Conservation (phyloP, 345 rosid species). For the Arabidopsis arenosa region DNA sequence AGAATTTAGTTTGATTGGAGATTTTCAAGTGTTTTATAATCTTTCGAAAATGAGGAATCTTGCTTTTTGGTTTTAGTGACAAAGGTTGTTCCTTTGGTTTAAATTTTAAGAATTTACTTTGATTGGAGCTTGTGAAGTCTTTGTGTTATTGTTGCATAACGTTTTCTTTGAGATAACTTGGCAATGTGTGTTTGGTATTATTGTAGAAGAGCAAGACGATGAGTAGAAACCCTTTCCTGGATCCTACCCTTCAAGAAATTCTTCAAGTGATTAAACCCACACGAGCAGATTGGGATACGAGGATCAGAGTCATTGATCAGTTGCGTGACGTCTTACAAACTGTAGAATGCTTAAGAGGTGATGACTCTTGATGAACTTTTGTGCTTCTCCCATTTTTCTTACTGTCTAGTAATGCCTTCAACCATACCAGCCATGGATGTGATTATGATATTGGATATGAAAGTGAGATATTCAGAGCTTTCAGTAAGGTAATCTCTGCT, state of each 20-base stretch:
- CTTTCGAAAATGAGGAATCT: background rate
- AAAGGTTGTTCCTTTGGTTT: slow-evolving; percentile 35
- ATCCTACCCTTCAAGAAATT: slow-evolving; percentile 59
- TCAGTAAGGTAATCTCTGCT: background rate
- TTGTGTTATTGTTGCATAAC: slow-evolving; percentile 19
- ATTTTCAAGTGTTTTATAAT: background rate
- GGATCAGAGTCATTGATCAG: slow-evolving; percentile 59
- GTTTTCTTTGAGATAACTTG: slow-evolving; percentile 21
- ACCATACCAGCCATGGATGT: background rate
- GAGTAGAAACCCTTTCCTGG: slow-evolving; percentile 53
- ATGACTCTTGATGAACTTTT: slow-evolving; percentile 29
- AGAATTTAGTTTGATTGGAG: slow-evolving; percentile 6
- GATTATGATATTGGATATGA: background rate
- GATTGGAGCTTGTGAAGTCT: background rate
- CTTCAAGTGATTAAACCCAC: slow-evolving; percentile 65
- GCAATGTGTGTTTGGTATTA: slow-evolving; percentile 24
- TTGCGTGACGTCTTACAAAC: slow-evolving; percentile 59
- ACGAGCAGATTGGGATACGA: slow-evolving; percentile 56
- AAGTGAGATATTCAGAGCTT: slow-evolving; percentile 8
- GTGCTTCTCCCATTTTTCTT: slow-evolving; percentile 18
- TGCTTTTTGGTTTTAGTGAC: slow-evolving; percentile 26
- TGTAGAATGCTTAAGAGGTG: slow-evolving; percentile 80
- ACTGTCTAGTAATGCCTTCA: background rate
- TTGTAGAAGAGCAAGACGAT: slow-evolving; percentile 46
- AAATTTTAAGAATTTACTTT: slow-evolving; percentile 10